Evolutionary conservation across 306 rosid genomes (phyloP).

Genomic region (Cucumis melo): DNA sequence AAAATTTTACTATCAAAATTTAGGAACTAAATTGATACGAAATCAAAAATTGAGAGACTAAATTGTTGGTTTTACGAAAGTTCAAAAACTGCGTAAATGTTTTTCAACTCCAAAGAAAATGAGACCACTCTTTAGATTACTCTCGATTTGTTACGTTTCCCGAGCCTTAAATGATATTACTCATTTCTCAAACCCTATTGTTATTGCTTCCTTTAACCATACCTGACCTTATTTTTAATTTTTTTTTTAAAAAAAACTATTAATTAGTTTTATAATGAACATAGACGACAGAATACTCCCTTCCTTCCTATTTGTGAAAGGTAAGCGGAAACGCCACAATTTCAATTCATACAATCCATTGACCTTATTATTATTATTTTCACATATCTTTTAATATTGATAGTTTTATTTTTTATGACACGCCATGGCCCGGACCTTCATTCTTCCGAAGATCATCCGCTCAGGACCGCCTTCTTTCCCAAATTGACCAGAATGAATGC

Average conservation of each 20-base stretch:
- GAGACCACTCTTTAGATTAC: no score
- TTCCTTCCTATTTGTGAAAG: not conserved
- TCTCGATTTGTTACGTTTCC: no score
- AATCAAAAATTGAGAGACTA: no score
- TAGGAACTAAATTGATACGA: no score
- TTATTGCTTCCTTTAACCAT: not conserved
- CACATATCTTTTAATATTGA: not conserved
- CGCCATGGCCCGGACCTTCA: no score
- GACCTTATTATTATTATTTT: not conserved
- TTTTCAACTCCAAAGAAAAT: no score
- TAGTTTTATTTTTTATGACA: not conserved
- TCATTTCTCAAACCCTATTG: not conserved
- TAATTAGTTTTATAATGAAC: not conserved
- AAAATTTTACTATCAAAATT: no score
- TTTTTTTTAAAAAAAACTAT: not conserved
- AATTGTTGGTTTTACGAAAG: no score
- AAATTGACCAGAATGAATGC: no score
- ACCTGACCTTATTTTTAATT: not conserved
- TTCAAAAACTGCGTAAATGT: no score
- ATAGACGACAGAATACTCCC: not conserved
- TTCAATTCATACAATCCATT: not conserved
- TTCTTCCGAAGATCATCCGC: no score
- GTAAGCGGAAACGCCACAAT: not conserved
- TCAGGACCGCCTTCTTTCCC: no score
- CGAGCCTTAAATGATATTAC: not conserved